phyloP scores from a whole-genome alignment of 129 eudicot genomes.

The Scalesia atractyloides region DNA sequence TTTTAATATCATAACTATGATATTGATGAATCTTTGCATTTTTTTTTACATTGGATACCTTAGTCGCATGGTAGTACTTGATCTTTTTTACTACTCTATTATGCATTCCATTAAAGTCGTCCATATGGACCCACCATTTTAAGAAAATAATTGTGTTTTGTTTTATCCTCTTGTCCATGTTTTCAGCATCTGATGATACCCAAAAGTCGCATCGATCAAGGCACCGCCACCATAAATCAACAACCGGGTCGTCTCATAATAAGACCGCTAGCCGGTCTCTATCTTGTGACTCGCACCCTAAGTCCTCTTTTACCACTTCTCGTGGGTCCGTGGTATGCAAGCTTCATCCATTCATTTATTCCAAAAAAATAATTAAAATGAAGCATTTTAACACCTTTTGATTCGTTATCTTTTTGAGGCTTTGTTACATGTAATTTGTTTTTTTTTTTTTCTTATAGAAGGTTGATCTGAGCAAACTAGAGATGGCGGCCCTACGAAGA shows the following conservation, averaged over 20 bases:
- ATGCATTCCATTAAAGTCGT: conserved; percentile 39
- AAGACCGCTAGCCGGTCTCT: conserved; percentile 62
- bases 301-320: conserved; percentile 54
- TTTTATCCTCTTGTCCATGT: conserved; percentile 30
- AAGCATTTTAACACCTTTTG: not conserved
- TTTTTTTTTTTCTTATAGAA: conserved; percentile 43
- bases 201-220: conserved; percentile 76
- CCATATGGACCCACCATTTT: conserved; percentile 44
- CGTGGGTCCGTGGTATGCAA: conserved; percentile 59
- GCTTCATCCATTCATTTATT: conserved; percentile 19
- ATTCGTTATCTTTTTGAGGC: not conserved
- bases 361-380: not conserved
- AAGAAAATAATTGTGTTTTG: conserved; percentile 34
- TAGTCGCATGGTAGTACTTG: conserved; percentile 39
- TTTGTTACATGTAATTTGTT: not conserved
- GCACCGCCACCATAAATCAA: conserved; percentile 61
- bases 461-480: conserved; percentile 91
- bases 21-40: conserved; percentile 28
- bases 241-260: conserved; percentile 57
- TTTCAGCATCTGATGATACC: conserved; percentile 78
- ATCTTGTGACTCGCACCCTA: conserved; percentile 74
- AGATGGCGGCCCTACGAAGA: conserved; percentile 80
- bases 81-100: conserved; percentile 37
- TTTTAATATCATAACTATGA: conserved; percentile 27
- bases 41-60: conserved; percentile 41